Percentiles rank a stretch among this genome's conserved stretches.
phyloP scores from a whole-genome alignment of 1,284 basidiomycete genomes.

The Trametes versicolor region DNA sequence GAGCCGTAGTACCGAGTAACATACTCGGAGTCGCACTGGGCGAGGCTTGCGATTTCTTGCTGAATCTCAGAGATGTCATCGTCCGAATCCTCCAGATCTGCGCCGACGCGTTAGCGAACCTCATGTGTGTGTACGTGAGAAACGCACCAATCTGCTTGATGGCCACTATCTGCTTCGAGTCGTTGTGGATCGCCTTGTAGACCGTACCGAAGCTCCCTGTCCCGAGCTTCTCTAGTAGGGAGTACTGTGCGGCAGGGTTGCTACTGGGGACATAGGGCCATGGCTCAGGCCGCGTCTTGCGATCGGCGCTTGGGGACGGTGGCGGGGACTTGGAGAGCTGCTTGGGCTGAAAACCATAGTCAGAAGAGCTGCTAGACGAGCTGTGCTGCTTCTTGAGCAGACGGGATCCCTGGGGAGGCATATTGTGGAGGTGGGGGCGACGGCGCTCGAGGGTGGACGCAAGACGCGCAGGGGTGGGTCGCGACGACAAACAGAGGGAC shows the following conservation, averaged over 20 bases:
- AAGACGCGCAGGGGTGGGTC: conserved; percentile 27
- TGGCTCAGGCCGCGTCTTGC: conserved; percentile 60
- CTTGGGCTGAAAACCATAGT: conserved; percentile 52
- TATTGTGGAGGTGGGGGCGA: conserved; percentile 25
- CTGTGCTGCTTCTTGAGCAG: conserved; percentile 41
- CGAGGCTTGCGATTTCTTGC: conserved; percentile 95
- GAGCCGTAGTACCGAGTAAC: conserved; percentile 97
- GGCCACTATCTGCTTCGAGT: conserved; percentile 93
- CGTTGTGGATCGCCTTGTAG: conserved; percentile 96
- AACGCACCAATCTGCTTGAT: conserved; percentile 95
- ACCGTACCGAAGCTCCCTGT: conserved; percentile 98
- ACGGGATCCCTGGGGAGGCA: conserved; percentile 41
- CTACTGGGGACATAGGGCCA: conserved; percentile 70
- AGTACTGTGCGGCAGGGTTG: conserved; percentile 91
- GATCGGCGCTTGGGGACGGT: conserved; percentile 55
- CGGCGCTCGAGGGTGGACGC: conserved; percentile 24
- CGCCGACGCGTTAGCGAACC: conserved; percentile 20
- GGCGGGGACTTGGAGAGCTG: conserved; percentile 57
- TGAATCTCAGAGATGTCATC: conserved; percentile 98
- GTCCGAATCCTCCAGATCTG: conserved; percentile 89
- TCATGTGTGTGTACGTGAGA: conserved; percentile 8
- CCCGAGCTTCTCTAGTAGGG: conserved; percentile 93
- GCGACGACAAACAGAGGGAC: conserved; percentile 23
- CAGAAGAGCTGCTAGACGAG: conserved; percentile 40
- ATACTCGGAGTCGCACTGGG: conserved; percentile 95